Conservation (phyloP, 768 basidiomycete genomes). For the Suillus subluteus region DNA sequence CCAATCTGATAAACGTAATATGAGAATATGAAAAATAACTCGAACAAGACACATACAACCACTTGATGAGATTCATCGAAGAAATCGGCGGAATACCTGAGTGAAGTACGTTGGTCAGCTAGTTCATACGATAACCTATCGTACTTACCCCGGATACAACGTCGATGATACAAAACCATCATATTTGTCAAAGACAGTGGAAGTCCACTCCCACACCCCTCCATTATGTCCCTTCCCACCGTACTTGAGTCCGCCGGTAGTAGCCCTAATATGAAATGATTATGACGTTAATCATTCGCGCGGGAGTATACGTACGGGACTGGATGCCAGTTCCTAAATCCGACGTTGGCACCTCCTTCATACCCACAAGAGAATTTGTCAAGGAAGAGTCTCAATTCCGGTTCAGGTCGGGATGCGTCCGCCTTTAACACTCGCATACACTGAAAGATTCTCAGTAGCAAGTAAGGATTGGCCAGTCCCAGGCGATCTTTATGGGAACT, state of each 20-base stretch:
- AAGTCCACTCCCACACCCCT: slow-evolving; percentile 99
- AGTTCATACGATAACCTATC: neutral
- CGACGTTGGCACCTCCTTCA: slow-evolving; percentile 79
- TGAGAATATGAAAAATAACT: neutral
- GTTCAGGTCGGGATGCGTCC: slow-evolving; percentile 91
- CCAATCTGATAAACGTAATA: slow-evolving; percentile 61
- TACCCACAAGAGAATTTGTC: slow-evolving; percentile 75
- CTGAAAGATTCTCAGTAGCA: slow-evolving; percentile 77
- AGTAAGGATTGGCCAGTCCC: slow-evolving; percentile 85
- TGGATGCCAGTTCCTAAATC: slow-evolving; percentile 94
- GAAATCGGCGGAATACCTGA: slow-evolving; percentile 84
- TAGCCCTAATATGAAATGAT: slow-evolving; percentile 50
- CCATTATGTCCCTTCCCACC: slow-evolving; percentile 81
- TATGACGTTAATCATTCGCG: neutral
- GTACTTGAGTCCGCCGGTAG: slow-evolving; percentile 56
- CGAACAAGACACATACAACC: slow-evolving; percentile 61
- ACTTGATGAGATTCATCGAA: slow-evolving; percentile 87
- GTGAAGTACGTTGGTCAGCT: neutral
- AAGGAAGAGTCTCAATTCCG: slow-evolving; percentile 81
- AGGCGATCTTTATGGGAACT: slow-evolving; percentile 72
- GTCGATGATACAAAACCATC: slow-evolving; percentile 77
- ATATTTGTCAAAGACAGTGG: slow-evolving; percentile 68
- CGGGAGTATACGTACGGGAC: slow-evolving; percentile 64
- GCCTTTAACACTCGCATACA: slow-evolving; percentile 85
- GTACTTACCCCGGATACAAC: slow-evolving; percentile 82